A percentile compares a stretch with the other conserved stretches of the same genome.
Evolutionary conservation across 1,284 basidiomycete genomes (phyloP).

Genomic region (Boletus sp.): DNA sequence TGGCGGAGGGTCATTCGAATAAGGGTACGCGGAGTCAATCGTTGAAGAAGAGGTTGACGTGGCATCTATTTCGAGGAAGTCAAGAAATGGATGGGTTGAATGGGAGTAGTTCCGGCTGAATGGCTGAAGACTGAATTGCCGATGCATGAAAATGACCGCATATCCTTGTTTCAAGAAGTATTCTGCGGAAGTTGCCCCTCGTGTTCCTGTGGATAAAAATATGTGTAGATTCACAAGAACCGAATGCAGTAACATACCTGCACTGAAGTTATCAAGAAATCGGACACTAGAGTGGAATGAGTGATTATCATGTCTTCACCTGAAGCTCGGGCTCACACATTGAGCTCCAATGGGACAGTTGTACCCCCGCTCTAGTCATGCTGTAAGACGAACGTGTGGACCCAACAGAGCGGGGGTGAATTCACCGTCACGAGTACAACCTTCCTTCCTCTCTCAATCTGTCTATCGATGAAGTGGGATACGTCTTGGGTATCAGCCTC

Average conservation of each 20-base stretch:
- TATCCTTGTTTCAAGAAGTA: constrained; percentile 95
- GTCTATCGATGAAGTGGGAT: constrained; percentile 72
- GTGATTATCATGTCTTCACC: constrained; percentile 27
- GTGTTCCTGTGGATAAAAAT: constrained; percentile 64
- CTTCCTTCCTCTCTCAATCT: constrained; percentile 64
- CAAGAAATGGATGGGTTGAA: constrained; percentile 96
- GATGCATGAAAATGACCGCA: constrained; percentile 98
- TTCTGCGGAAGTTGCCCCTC: constrained; percentile 97
- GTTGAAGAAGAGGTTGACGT: constrained; percentile 28
- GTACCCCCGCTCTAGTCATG: constrained; percentile 86
- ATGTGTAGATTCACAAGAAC: neutral
- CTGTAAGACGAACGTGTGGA: constrained; percentile 12
- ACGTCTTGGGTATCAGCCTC: constrained; percentile 67
- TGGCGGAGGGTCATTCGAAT: constrained; percentile 23
- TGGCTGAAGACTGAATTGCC: constrained; percentile 96
- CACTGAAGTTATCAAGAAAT: constrained; percentile 98
- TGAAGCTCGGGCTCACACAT: constrained; percentile 73
- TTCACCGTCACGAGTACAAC: constrained; percentile 95
- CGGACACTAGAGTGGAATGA: constrained; percentile 71
- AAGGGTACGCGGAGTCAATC: constrained; percentile 24
- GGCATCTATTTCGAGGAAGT: constrained; percentile 83
- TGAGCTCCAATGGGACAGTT: constrained; percentile 93
- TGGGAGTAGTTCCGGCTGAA: constrained; percentile 98
- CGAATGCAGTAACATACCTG: constrained; percentile 59
- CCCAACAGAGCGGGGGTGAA: constrained; percentile 20